Conservation (phyloP, 306 rosid species). For the Hippophae rhamnoides region DNA sequence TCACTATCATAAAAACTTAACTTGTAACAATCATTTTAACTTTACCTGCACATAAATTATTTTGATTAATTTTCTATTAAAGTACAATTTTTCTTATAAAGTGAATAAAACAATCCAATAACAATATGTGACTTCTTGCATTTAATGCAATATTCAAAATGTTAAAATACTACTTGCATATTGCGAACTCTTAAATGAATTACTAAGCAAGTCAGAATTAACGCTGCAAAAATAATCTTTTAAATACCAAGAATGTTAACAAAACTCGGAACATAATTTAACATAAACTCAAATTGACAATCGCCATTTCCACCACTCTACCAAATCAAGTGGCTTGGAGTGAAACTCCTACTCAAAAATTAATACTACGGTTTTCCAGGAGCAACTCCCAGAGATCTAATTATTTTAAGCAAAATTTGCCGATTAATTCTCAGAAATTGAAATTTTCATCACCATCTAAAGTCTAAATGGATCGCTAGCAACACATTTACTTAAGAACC, state of each 20-base stretch:
- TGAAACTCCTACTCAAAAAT: constrained; percentile 24
- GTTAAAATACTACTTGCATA: too few relatives aligned
- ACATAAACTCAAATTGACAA: constrained; percentile 26
- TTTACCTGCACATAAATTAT: too few relatives aligned
- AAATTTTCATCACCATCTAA: constrained; percentile 77
- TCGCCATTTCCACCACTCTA: constrained; percentile 31
- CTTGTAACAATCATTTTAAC: too few relatives aligned
- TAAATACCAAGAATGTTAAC: not conserved
- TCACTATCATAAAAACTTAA: too few relatives aligned
- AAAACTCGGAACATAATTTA: constrained; percentile 14
- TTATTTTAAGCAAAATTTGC: constrained; percentile 67
- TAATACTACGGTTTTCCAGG: constrained; percentile 27
- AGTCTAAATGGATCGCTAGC: constrained; percentile 12
- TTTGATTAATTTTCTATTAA: too few relatives aligned
- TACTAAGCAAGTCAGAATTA: too few relatives aligned
- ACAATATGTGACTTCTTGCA: too few relatives aligned
- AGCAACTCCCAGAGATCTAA: constrained; percentile 52
- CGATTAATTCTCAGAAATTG: constrained; percentile 39
- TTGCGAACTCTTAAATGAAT: too few relatives aligned
- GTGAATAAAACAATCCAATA: too few relatives aligned
- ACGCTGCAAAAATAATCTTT: too few relatives aligned
- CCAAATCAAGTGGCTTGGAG: constrained; percentile 30
- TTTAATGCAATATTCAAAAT: too few relatives aligned
- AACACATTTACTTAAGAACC: constrained; percentile 30
- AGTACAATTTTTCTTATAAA: too few relatives aligned